Conservation (phyloP, 805 yeast species). For the Candida ovalis region DNA sequence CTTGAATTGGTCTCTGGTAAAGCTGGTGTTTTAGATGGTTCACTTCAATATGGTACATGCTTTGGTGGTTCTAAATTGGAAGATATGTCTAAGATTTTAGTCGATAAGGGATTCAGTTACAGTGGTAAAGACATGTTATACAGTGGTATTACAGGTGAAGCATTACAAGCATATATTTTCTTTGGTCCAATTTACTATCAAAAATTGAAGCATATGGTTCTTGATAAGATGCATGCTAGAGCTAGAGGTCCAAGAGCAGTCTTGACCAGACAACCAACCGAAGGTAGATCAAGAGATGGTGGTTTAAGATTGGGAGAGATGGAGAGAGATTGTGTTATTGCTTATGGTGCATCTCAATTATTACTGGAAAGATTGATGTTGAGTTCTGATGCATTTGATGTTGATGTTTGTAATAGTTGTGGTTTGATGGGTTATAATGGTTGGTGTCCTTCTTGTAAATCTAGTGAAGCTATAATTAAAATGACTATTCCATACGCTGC, state of each 20-base stretch:
- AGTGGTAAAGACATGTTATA: constrained; percentile 98
- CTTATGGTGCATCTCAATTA: constrained; percentile 96
- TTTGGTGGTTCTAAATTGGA: constrained; percentile 97
- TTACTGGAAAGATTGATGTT: constrained; percentile 92
- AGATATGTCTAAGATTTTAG: constrained; percentile 88
- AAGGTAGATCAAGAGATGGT: constrained; percentile 98
- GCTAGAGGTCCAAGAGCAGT: constrained; percentile 99
- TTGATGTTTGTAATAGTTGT: constrained; percentile 89
- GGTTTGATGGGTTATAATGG: constrained; percentile 97
- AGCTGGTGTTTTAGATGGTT: constrained; percentile 93
- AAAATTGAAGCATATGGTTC: constrained; percentile 96
- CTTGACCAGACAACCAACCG: constrained; percentile 96
- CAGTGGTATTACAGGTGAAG: constrained; percentile 96
- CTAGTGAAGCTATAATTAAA: constrained; percentile 77
- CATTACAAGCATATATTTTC: constrained; percentile 94
- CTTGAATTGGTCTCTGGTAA: constrained; percentile 93
- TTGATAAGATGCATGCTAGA: constrained; percentile 99
- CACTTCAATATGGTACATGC: constrained; percentile 94
- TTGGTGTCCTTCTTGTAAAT: constrained; percentile 97
- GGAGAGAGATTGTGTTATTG: constrained; percentile 99
- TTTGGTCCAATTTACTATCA: constrained; percentile 98
- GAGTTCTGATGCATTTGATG: constrained; percentile 96
- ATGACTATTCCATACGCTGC: constrained; percentile 99
- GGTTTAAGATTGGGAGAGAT: constrained; percentile 98
- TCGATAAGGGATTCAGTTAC: constrained; percentile 88